A percentile compares a stretch with the other conserved stretches of the same genome.
phyloP scores from a whole-genome alignment of 2,329 filamentous ascomycete species.

The Exserohilum turcica region DNA sequence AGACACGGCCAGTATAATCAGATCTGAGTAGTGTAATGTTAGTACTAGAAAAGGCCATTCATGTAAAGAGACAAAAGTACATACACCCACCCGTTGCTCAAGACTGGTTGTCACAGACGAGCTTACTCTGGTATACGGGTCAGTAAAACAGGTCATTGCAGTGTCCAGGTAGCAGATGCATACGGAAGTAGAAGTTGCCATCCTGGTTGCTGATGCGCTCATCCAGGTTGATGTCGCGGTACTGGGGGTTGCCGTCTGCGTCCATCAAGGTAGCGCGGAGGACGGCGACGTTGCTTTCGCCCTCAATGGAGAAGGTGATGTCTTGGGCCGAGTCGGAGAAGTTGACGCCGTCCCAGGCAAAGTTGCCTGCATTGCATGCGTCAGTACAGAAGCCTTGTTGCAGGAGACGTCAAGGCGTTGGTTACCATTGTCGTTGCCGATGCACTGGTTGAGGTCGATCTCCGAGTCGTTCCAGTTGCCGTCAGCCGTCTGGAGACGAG shows the following conservation, averaged over 20 bases:
- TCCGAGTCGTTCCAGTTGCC: slow-evolving; percentile 54
- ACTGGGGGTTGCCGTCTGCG: slow-evolving; percentile 49
- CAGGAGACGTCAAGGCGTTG: background rate
- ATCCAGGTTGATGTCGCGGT: slow-evolving; percentile 60
- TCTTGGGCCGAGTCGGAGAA: slow-evolving; percentile 56
- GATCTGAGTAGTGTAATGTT: background rate
- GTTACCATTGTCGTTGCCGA: slow-evolving; percentile 60
- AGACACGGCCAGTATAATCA: background rate
- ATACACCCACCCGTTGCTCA: background rate
- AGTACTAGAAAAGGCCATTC: background rate
- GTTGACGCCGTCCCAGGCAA: slow-evolving; percentile 54
- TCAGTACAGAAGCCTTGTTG: background rate
- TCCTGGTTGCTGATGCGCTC: slow-evolving; percentile 61
- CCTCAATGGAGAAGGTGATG: slow-evolving; percentile 58
- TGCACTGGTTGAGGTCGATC: slow-evolving; percentile 56
- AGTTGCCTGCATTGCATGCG: slow-evolving; percentile 42
- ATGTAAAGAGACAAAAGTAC: background rate
- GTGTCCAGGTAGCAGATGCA: background rate
- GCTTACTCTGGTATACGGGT: slow-evolving; percentile 1
- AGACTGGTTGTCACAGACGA: background rate
- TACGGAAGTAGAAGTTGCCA: slow-evolving; percentile 46
- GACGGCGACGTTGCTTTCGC: slow-evolving; percentile 56
- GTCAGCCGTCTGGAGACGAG: slow-evolving; percentile 48
- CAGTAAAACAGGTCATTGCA: background rate
- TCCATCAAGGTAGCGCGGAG: slow-evolving; percentile 58